phyloP scores from a whole-genome alignment of 345 rosid species.

The Mallotus nudiflorus region DNA sequence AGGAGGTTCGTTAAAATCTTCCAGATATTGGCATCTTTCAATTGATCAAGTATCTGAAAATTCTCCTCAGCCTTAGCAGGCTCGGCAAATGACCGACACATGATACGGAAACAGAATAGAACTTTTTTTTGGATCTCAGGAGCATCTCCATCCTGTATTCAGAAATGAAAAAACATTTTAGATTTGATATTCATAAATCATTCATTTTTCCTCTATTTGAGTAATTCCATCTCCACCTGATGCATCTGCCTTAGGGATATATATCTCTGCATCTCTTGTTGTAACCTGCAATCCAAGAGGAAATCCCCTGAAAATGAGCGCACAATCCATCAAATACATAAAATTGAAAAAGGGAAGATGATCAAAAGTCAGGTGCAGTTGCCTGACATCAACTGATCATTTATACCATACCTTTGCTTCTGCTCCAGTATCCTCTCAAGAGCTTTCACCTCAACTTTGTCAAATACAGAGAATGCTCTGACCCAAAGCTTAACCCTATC shows the following conservation, averaged over 20 bases:
- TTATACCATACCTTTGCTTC: slow-evolving; percentile 70
- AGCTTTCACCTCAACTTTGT: slow-evolving; percentile 84
- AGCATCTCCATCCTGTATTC: slow-evolving; percentile 69
- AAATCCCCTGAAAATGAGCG: slow-evolving; percentile 40
- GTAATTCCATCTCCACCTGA: slow-evolving; percentile 54
- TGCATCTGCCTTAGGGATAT: slow-evolving; percentile 73
- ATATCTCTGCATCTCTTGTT: slow-evolving; percentile 95
- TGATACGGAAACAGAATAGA: slow-evolving; percentile 68
- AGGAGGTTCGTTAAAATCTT: slow-evolving; percentile 67
- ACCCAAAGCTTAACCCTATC: slow-evolving; percentile 77
- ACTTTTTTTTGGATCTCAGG: slow-evolving; percentile 86
- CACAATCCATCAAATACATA: slow-evolving; percentile 34
- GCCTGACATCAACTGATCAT: slow-evolving; percentile 24
- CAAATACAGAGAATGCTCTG: slow-evolving; percentile 71
- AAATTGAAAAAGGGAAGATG: slow-evolving; percentile 16
- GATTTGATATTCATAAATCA: slow-evolving; percentile 10
- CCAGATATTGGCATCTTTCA: slow-evolving; percentile 94
- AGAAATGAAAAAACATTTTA: slow-evolving; percentile 25
- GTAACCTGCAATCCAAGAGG: slow-evolving; percentile 73
- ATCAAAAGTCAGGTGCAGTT: slow-evolving; percentile 21
- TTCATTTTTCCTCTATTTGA: slow-evolving; percentile 7
- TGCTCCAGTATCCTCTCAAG: slow-evolving; percentile 91
- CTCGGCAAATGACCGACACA: slow-evolving; percentile 92
- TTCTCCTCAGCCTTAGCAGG: slow-evolving; percentile 80
- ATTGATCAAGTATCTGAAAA: slow-evolving; percentile 86